Evolutionary conservation across 2,329 filamentous ascomycete genomes (phyloP).

Genomic region (Metarhizium album): DNA sequence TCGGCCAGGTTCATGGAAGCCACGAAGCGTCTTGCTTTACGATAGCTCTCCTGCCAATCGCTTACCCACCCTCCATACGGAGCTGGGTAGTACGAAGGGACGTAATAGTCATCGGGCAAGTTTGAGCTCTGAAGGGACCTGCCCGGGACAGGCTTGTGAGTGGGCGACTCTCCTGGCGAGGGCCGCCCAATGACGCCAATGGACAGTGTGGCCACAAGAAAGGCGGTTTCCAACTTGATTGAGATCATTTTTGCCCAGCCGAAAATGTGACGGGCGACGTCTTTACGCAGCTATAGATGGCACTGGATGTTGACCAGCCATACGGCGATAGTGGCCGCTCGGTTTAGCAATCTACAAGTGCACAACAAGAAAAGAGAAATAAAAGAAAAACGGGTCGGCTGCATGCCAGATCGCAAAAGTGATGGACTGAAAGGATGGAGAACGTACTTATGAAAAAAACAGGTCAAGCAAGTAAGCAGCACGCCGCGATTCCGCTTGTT

Average conservation of each 20-base stretch:
- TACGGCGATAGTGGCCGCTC: too few species aligned
- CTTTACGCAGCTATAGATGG: too few species aligned
- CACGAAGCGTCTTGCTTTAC: slow-evolving; percentile 57
- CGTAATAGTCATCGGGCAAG: slow-evolving; percentile 21
- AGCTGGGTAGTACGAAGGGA: slow-evolving; percentile 56
- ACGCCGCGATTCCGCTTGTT: background rate
- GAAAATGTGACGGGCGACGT: background rate
- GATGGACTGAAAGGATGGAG: too few species aligned
- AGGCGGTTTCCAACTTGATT: background rate
- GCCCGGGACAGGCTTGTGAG: too few species aligned
- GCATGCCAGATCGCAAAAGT: too few species aligned
- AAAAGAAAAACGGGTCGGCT: too few species aligned
- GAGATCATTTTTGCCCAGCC: background rate
- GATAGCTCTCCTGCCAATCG: slow-evolving; percentile 60
- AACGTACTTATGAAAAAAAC: too few species aligned
- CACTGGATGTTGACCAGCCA: too few species aligned
- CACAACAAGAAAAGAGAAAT: too few species aligned
- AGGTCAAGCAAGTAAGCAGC: background rate
- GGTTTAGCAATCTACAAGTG: too few species aligned
- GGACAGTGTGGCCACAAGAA: background rate
- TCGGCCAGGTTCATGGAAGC: slow-evolving; percentile 69
- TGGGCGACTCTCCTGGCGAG: background rate
- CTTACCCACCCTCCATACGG: slow-evolving; percentile 61
- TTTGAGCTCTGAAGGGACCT: background rate
- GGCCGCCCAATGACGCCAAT: background rate